Base-by-base conservation (phyloP, 352 stramenopile genomes). In the Phytophthora fragariae region DNA sequence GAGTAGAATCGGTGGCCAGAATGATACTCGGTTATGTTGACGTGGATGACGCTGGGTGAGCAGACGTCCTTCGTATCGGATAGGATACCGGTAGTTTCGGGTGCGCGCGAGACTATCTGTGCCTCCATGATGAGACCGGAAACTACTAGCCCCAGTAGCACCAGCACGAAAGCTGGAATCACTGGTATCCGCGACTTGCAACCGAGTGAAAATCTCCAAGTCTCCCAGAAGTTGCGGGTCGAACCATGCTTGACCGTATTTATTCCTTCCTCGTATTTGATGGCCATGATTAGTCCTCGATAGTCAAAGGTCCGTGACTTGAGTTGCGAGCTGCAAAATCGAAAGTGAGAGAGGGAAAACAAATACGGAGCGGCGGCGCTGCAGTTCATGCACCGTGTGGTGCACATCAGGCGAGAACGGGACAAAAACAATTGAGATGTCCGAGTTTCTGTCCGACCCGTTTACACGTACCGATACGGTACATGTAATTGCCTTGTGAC, bases 1-100 rank as follows among this genome's bases (percentile, higher is more conserved):
- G 41, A 60, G 59, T 73, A 73, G 33, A 54, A 73, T 19, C 35
- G 17, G 19, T 73, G 66, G 5, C 31, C 52, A 8, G 66, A 69
- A 55, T 64, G 50, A 19, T 68, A 68, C 21, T 73, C 31, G 7
- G 62, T 57, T 3, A 4, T 39, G 19, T 44, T 73, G 31, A 50
- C 19, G 35, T 69, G 46, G 2, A 60, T 12, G 1, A 69, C 19
- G 33, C 33, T 63, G 4, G 66, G 66, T 14, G 39, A 21, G 29
- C 68, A 74, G 3, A 44, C 35, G 27, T 27, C 5, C 7, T 5
- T 41, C 9, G 62, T 41, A 15, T 73, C 47, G 12, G 61, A 24
- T 3, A 60, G 12, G 1, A 29, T 10, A 21, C 19, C 19, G 19
- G 19, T 21, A 37, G 57, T 35, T 31, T 68, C 37, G 5, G 70